Evolutionary conservation across 305 asterid genomes (phyloP).

Genomic region (Fraxinus xanthoxyloides): DNA sequence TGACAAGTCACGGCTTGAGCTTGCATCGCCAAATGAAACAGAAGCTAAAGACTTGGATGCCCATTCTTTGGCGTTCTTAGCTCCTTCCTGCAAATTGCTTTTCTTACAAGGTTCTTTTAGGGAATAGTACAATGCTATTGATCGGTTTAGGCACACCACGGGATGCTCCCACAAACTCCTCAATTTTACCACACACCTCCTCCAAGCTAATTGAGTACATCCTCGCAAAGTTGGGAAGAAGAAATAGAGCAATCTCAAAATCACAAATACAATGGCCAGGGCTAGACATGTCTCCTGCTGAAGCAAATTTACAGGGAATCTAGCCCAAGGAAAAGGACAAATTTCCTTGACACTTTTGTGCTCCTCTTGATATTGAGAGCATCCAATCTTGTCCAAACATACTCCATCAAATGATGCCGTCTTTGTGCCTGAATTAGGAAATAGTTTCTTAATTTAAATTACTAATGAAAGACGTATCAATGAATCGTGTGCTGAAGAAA

Average conservation of each 20-base stretch:
- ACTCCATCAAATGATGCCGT: conserved; percentile 38
- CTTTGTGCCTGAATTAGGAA: conserved; percentile 46
- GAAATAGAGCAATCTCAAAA: conserved; percentile 55
- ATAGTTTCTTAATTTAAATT: conserved; percentile 15
- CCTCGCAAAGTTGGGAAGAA: conserved; percentile 52
- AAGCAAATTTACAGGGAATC: conserved; percentile 83
- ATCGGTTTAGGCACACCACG: conserved; percentile 49
- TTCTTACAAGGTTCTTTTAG: conserved; percentile 76
- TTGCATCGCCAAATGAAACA: conserved; percentile 80
- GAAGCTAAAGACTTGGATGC: conserved; percentile 95
- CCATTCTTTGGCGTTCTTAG: conserved; percentile 90
- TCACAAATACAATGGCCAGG: conserved; percentile 73
- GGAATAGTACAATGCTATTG: conserved; percentile 53
- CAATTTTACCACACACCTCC: conserved; percentile 48
- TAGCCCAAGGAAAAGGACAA: conserved; percentile 94
- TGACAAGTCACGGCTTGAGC: conserved; percentile 54
- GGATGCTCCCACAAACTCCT: conserved; percentile 77
- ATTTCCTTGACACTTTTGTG: conserved; percentile 43
- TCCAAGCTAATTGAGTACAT: conserved; percentile 54
- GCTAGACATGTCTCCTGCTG: conserved; percentile 85
- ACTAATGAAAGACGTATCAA: not conserved
- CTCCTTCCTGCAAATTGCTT: conserved; percentile 93
- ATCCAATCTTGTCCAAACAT: conserved; percentile 49
- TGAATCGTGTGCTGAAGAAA: not conserved
- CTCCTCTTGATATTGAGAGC: conserved; percentile 43